These are phyloP conservation scores for Cordyceps cicadae DNA, from an alignment of 2,329 filamentous ascomycete species.

Conservation along the genomic window DNA sequence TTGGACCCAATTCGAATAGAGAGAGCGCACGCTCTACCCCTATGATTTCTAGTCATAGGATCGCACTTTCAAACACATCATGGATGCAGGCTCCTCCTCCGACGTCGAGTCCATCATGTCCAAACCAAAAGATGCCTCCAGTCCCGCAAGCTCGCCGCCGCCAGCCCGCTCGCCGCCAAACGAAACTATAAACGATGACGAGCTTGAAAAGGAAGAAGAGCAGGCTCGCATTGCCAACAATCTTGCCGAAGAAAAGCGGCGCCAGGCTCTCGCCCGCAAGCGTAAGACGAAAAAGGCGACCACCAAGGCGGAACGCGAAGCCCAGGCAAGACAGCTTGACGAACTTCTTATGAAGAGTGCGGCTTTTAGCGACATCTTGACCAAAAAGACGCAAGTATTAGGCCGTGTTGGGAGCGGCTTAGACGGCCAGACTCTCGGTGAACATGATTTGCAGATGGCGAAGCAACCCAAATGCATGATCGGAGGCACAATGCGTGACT, in stretches of 20 bases:
- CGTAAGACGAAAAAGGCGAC: conserved; percentile 41
- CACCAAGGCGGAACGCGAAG: conserved; percentile 45
- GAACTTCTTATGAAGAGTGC: conserved; percentile 51
- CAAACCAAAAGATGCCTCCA: conserved; percentile 9
- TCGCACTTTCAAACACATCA: conserved; percentile 9
- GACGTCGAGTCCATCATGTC: conserved; percentile 23
- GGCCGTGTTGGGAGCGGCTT: conserved; percentile 54
- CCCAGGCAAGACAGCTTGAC: conserved; percentile 51
- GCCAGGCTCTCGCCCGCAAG: conserved; percentile 31
- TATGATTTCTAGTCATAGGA: neutral
- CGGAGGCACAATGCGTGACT: conserved; percentile 85
- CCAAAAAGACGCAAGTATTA: conserved; percentile 54
- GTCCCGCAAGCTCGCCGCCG: conserved; percentile 14
- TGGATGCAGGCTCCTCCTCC: conserved; percentile 24
- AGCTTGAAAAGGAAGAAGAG: conserved; percentile 29
- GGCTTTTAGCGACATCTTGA: conserved; percentile 54
- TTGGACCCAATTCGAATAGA: neutral
- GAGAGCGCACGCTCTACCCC: neutral
- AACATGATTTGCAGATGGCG: conserved; percentile 67
- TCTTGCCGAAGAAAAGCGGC: conserved; percentile 40
- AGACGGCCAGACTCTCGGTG: conserved; percentile 51
- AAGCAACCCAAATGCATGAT: conserved; percentile 78
- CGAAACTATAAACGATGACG: conserved; percentile 15
- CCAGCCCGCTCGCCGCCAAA: neutral
- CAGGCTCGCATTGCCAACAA: conserved; percentile 29